phyloP scores from a whole-genome alignment of 2,329 filamentous ascomycete species.

The Colletotrichum sp. region DNA sequence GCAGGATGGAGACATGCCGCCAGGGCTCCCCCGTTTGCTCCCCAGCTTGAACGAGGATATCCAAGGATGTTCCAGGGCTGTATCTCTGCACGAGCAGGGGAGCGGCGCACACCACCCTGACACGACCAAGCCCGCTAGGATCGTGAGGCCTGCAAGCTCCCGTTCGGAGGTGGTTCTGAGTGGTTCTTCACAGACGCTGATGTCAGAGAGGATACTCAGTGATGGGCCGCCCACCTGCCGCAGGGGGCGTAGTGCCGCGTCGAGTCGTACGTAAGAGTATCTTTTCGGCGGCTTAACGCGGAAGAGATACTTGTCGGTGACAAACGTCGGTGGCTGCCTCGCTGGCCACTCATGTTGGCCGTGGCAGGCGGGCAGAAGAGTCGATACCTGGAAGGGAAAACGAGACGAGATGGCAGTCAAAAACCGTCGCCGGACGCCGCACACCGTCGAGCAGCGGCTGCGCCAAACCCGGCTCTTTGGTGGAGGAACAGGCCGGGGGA shows the following conservation, averaged over 20 bases:
- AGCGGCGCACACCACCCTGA: background rate
- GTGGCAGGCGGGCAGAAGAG: background rate
- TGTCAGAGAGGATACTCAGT: slow-evolving; percentile 12
- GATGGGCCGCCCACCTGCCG: slow-evolving; percentile 13
- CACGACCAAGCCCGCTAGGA: slow-evolving; percentile 19
- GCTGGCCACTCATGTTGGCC: background rate
- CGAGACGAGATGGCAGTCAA: background rate
- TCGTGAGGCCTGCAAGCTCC: slow-evolving; percentile 16
- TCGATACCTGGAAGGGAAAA: background rate
- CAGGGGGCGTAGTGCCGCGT: background rate
- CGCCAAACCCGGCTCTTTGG: slow-evolving; percentile 1
- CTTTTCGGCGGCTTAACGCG: background rate
- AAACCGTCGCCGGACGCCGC: background rate
- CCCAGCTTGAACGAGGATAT: background rate
- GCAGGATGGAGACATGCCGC: background rate
- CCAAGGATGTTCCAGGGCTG: background rate
- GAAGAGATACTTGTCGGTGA: background rate
- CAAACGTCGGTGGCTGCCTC: background rate
- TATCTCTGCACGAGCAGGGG: background rate
- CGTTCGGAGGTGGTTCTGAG: slow-evolving; percentile 3
- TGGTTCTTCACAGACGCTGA: slow-evolving; percentile 9
- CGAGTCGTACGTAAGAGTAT: slow-evolving; percentile 20
- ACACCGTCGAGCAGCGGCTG: background rate
- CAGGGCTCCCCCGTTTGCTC: background rate
- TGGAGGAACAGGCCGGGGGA: background rate